Conservation (phyloP, 768 basidiomycete species). For the Podaxis sp. region DNA sequence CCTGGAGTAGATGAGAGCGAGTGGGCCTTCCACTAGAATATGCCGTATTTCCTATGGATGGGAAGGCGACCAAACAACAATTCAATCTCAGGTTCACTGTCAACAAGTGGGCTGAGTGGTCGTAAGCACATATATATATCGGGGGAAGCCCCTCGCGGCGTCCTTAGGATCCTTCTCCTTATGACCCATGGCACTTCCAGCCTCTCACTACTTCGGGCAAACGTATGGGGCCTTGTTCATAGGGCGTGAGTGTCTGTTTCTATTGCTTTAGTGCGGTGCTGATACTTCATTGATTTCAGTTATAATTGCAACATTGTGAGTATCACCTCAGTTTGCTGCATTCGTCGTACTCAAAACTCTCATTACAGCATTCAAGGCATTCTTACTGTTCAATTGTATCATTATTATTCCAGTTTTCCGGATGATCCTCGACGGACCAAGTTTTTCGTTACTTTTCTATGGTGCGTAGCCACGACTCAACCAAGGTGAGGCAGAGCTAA, state of each 20-base stretch:
- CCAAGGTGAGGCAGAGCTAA: background rate
- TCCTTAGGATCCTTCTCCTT: background rate
- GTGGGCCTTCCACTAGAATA: no score
- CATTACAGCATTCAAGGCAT: slow-evolving; percentile 20
- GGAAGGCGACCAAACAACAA: background rate
- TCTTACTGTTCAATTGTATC: slow-evolving; percentile 20
- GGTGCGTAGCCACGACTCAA: background rate
- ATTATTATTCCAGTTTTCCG: slow-evolving; percentile 19
- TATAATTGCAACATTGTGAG: slow-evolving; percentile 9
- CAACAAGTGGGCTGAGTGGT: background rate
- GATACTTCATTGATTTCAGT: background rate
- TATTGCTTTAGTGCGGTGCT: background rate
- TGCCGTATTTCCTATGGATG: no score
- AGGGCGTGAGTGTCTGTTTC: slow-evolving; percentile 15
- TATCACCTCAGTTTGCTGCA: background rate
- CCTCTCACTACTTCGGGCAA: slow-evolving; percentile 1
- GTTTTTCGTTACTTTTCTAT: slow-evolving; percentile 12
- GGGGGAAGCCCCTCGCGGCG: background rate
- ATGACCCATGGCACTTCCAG: background rate
- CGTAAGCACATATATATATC: background rate
- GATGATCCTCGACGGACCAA: slow-evolving; percentile 17
- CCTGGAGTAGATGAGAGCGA: no score
- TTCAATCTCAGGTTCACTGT: background rate
- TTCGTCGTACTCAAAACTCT: background rate
- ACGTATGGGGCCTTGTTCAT: slow-evolving; percentile 23